Evolutionary conservation across 495 filamentous ascomycete genomes (phyloP), one percentile per base, ranked within the genome.

Genomic region (Daldinia childiae): DNA sequence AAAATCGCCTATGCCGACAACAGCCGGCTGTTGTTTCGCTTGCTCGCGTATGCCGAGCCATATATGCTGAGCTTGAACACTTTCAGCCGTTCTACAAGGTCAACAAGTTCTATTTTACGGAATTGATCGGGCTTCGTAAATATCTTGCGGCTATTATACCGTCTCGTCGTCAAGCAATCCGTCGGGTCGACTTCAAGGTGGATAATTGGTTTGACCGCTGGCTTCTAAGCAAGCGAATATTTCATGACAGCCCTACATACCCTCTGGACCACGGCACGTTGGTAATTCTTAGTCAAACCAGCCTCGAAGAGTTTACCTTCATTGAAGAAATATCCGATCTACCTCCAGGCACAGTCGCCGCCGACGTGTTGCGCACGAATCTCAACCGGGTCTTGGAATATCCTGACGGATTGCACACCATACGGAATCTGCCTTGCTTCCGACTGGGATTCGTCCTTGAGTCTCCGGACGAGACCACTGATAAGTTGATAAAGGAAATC

Each of bases 61-160:
- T 70, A 3, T 70, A 61, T 14, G 56, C 27, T 8, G 68, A 70
- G 4, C 26, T 70, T 38, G 61, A 65, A 26, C 1, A 9, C 5
- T 65, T 21, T 1, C 11, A 15, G 15, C 55, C 61, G 0, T 70
- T 70, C 48, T 70, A 70, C 43, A 27, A 26, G 0, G 15, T 70
- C 34, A 64, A 70, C 38, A 3, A 0, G 0, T 70, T 70, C 12
- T 0, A 8, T 6, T 70, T 70, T 54, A 1, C 0, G 1, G 1
- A 29, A 7, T 0, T n/a, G 0, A 6, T 0, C 6, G 12, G 2
- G 2, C 21, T 63, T 11, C 26, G 26, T n/a, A 3, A 0, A 1
- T 69, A 38, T 27, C 9, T 70, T n/a, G 27, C 61, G 0, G 43
- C 55, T 2, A 64, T 70, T 2, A 61, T 34, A 15, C 55, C 61